A percentile compares a stretch with the other conserved stretches of the same genome.
Evolutionary conservation across 768 basidiomycete species (phyloP).

Genomic region (Tulasnella calospora): DNA sequence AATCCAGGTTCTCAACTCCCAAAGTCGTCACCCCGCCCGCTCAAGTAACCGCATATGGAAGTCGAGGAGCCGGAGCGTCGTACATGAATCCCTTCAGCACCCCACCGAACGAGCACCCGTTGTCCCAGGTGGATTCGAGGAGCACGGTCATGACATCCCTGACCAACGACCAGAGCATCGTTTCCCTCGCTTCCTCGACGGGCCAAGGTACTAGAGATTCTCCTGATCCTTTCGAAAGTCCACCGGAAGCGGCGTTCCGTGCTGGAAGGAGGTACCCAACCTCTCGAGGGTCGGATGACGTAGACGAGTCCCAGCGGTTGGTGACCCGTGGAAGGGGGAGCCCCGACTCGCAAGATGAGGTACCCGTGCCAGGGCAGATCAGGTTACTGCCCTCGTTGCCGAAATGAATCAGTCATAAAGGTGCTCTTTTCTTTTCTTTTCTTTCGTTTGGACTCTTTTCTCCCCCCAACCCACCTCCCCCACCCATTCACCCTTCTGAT

Average conservation of each 20-base stretch:
- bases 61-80: background rate
- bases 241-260: slow-evolving; percentile 6
- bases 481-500: background rate
- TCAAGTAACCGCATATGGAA: background rate
- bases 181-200: background rate
- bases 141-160: background rate
- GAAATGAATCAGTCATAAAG: slow-evolving; percentile 2
- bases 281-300: background rate
- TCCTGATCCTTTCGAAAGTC: slow-evolving; percentile 11
- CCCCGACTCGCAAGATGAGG: background rate
- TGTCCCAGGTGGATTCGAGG: background rate
- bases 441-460: background rate
- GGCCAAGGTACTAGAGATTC: background rate
- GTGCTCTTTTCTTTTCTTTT: background rate
- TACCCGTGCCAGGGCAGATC: background rate
- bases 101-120: background rate
- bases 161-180: slow-evolving; percentile 3
- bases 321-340: background rate
- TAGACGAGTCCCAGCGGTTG: background rate
- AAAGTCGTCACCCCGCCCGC: background rate
- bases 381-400: background rate
- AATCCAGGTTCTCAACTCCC: background rate
- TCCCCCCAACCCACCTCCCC: background rate
- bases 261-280: slow-evolving; percentile 3
- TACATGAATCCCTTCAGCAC: background rate